Base-by-base conservation (phyloP, 495 filamentous ascomycete species). In the Pseudomonodictys pantanalensis region DNA sequence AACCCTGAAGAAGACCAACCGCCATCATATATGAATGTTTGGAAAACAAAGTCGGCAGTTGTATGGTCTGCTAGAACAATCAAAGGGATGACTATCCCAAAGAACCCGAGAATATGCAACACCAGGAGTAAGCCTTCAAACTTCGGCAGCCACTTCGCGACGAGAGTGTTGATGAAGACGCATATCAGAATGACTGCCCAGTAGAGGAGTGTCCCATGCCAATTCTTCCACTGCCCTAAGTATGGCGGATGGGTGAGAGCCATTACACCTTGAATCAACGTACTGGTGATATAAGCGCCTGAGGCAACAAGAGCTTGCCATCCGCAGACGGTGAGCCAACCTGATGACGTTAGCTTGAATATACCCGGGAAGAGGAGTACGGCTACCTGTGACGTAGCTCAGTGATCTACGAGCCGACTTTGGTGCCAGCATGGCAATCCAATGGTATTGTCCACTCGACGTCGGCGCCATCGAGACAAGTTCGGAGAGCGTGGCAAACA, bases 41-140 rank as follows among this genome's bases (percentile, higher is more conserved):
- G 53, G 47, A 71, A 71, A 2, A 69, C 67, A 10, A 28, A 38
- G 6, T 48, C 35, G 0, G 64, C n/a, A 17, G 25, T 2, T 9
- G 22, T 30, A 3, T 74, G 74, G 3, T 77, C 76, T 4, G 75
- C 75, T 43, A 84, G 73, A 38, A 79, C 74, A 65, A 77, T 74
- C 9, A 88, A 67, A 0, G 82, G 79, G 15, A 86, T 78, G 24
- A 87, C 67, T 23, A 86, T 76, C 9, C 75, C 80, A 62, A 88
- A 84, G 38, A 88, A 78, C 0, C 81, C 82, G n/a, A 80, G 64
- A 17, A 85, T 67, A 69, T 87, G 85, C 7, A 86, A 72, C 12
- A 84, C 72, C 23, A 87, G 64, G 29, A 84, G 77, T 11, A 83
- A 43, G 1, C 72, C 77, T 62, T 87, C 83, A 23, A 86, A 71